These are phyloP conservation scores for Dactylonectria macrodidyma DNA, from an alignment of 2,329 filamentous ascomycete species.

Conservation along the genomic window DNA sequence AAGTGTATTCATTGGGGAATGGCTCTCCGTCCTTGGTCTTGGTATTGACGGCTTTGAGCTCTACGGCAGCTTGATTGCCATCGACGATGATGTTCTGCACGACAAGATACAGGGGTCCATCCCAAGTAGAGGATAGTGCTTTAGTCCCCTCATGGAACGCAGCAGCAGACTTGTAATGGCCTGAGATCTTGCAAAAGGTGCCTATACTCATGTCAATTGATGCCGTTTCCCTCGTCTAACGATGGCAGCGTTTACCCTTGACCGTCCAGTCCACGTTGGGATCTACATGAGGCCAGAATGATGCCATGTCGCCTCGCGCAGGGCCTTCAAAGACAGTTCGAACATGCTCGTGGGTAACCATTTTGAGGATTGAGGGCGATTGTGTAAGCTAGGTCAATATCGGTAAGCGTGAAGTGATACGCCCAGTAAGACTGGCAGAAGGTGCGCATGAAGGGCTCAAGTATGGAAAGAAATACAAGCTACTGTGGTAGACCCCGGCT, in stretches of 20 bases:
- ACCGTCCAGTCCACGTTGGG: conserved; percentile 12
- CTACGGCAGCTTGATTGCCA: conserved; percentile 15
- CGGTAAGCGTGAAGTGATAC: too few relatives aligned
- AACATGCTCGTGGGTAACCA: background rate
- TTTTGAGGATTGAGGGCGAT: background rate
- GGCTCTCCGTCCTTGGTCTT: conserved; percentile 5
- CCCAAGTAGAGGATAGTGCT: conserved; percentile 7
- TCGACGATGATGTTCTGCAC: conserved; percentile 14
- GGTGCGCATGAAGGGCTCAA: too few relatives aligned
- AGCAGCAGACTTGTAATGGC: conserved; percentile 3
- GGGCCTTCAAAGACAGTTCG: conserved; percentile 2
- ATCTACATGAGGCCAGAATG: conserved; percentile 5
- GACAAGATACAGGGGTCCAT: background rate
- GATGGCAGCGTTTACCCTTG: background rate
- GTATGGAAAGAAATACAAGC: too few relatives aligned
- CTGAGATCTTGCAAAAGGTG: conserved; percentile 15
- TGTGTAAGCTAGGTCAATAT: too few relatives aligned
- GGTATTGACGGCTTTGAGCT: conserved; percentile 7
- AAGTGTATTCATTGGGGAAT: conserved; percentile 13
- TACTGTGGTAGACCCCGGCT: too few relatives aligned
- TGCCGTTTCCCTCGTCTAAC: too few relatives aligned
- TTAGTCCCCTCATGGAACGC: conserved; percentile 9
- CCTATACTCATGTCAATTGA: background rate
- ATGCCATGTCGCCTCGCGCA: conserved; percentile 5
- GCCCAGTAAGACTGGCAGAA: too few relatives aligned